phyloP scores from a whole-genome alignment of 257 asterid species.

The Solanum clarkiae region DNA sequence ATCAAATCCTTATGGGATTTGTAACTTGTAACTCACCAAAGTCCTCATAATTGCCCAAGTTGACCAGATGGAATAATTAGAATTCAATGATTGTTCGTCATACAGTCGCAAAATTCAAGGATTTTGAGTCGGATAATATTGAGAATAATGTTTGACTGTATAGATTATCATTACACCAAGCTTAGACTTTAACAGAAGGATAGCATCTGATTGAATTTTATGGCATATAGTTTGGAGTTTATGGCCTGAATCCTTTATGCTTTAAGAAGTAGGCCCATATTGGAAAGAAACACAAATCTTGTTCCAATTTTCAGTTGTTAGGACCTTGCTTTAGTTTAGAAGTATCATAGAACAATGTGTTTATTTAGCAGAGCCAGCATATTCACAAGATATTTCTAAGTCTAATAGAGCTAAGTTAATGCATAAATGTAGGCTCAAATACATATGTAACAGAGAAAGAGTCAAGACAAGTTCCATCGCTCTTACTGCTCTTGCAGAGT shows the following conservation, averaged over 20 bases:
- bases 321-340: neutral
- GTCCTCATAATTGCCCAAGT: neutral
- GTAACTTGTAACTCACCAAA: neutral
- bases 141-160: neutral
- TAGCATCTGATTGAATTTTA: neutral
- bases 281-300: neutral
- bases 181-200: neutral
- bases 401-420: neutral
- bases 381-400: neutral
- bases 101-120: neutral
- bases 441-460: slow-evolving; percentile 77
- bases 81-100: neutral
- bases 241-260: neutral
- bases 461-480: slow-evolving; percentile 63
- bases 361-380: neutral
- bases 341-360: neutral
- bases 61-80: neutral
- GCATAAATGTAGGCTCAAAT: slow-evolving; percentile 60
- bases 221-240: neutral
- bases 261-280: neutral
- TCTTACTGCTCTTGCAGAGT: slow-evolving; percentile 70
- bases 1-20: neutral
- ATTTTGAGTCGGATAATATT: neutral
- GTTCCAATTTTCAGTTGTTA: neutral
- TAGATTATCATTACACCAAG: neutral